These are phyloP conservation scores for Musa beccarii DNA, from an alignment of 176 grass and related monocot species.

Conservation along the genomic window DNA sequence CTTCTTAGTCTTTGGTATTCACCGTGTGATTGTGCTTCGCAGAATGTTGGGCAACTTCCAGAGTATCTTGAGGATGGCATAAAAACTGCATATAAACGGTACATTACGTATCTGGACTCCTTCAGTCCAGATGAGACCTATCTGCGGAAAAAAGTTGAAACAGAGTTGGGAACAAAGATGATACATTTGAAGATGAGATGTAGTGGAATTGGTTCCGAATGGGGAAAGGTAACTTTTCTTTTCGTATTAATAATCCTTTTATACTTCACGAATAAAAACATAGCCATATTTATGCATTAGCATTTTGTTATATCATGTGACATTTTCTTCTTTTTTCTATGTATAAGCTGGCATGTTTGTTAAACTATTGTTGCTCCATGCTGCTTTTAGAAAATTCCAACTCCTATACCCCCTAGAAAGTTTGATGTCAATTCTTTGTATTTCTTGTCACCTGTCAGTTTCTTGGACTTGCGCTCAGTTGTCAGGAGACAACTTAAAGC, in stretches of 20 bases:
- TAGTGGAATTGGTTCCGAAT: conserved; percentile 78
- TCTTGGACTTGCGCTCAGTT: too few relatives aligned
- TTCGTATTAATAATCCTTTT: background rate
- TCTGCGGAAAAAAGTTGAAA: conserved; percentile 83
- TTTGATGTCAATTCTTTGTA: too few relatives aligned
- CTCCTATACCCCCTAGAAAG: too few relatives aligned
- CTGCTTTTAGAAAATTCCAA: too few relatives aligned
- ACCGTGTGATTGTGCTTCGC: background rate
- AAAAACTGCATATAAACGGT: conserved; percentile 65
- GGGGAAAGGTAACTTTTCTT: conserved; percentile 57
- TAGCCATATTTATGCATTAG: background rate
- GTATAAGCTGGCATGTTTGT: too few relatives aligned
- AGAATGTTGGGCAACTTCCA: conserved; percentile 79
- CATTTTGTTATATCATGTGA: background rate
- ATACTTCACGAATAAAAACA: background rate
- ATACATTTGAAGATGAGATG: conserved; percentile 99
- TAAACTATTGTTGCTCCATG: too few relatives aligned
- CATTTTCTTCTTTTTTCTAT: too few relatives aligned
- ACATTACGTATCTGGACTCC: conserved; percentile 73
- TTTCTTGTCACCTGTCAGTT: too few relatives aligned
- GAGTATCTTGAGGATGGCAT: conserved; percentile 78
- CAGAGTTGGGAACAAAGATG: conserved; percentile 90
- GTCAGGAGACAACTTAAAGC: too few relatives aligned
- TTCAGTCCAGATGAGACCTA: conserved; percentile 64
- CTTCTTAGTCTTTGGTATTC: too few relatives aligned